These are phyloP conservation scores for Phytophthora pseudosyringae DNA, from an alignment of 352 stramenopile genomes.

Conservation along the genomic window DNA sequence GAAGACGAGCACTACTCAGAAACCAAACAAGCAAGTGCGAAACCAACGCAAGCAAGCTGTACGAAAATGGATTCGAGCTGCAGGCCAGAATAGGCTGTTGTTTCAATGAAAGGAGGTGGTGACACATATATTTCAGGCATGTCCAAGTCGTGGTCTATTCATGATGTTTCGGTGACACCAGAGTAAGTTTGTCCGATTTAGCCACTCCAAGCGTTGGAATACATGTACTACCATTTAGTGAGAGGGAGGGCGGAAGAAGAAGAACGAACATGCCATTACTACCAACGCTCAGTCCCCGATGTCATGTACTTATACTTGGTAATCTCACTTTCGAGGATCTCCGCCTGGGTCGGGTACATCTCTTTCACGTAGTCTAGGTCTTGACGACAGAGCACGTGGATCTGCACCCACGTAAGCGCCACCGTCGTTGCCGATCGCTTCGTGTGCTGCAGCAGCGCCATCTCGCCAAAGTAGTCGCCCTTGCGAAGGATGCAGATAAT, in stretches of 20 bases:
- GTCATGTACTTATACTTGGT: constrained; percentile 73
- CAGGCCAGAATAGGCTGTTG: not conserved
- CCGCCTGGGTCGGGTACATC: constrained; percentile 60
- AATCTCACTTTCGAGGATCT: constrained; percentile 73
- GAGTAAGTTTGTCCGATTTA: no score
- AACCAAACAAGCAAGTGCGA: not conserved
- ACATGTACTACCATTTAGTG: no score
- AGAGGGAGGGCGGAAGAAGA: not conserved
- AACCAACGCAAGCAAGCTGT: not conserved
- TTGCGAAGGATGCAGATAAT: constrained; percentile 74
- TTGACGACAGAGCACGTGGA: constrained; percentile 65
- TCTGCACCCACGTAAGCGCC: constrained; percentile 76
- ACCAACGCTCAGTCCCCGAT: constrained; percentile 56
- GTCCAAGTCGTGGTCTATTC: no score
- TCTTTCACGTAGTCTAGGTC: constrained; percentile 71
- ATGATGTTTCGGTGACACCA: no score
- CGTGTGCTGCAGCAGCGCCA: constrained; percentile 66
- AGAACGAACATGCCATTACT: constrained; percentile 26
- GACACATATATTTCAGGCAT: no score
- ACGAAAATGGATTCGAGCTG: not conserved
- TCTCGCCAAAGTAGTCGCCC: constrained; percentile 81
- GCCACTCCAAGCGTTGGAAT: no score
- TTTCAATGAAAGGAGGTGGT: not conserved
- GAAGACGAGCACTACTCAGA: not conserved
- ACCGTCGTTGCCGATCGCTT: constrained; percentile 70